Percentiles rank a stretch among this genome's conserved stretches.
Evolutionary conservation across 805 yeast genomes (phyloP).

Genomic region (Torulaspora franciscae): DNA sequence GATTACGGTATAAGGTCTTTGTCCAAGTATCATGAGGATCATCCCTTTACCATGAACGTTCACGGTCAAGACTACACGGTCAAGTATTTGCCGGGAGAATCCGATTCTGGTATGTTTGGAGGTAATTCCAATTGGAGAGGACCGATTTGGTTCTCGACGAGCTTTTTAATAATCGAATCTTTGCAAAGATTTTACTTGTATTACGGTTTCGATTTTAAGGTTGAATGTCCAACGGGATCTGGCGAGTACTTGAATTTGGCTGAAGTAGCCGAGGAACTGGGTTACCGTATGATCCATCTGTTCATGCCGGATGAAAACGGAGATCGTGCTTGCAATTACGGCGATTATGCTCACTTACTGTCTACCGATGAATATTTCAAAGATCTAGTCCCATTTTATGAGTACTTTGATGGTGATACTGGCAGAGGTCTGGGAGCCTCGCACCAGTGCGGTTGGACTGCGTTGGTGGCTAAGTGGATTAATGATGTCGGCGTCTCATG

Average conservation of each 20-base stretch:
- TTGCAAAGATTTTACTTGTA: conserved; percentile 81
- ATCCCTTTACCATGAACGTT: conserved; percentile 82
- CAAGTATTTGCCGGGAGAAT: conserved; percentile 78
- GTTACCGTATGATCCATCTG: conserved; percentile 74
- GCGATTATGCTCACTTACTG: conserved; percentile 51
- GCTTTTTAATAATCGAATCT: conserved; percentile 78
- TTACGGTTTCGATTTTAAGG: conserved; percentile 79
- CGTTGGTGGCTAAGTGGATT: conserved; percentile 84
- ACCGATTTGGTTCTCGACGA: conserved; percentile 95
- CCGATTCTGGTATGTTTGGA: conserved; percentile 90
- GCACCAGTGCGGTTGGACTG: conserved; percentile 97
- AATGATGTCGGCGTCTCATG: conserved; percentile 77
- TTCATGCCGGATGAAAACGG: conserved; percentile 66
- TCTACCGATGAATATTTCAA: conserved; percentile 64
- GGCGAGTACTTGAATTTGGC: conserved; percentile 74
- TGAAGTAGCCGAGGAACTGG: conserved; percentile 85
- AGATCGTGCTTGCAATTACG: conserved; percentile 76
- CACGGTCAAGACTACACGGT: conserved; percentile 68
- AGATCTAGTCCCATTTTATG: conserved; percentile 75
- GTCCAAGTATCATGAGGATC: conserved; percentile 76
- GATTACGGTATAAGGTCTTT: conserved; percentile 82
- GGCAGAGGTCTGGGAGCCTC: conserved; percentile 92
- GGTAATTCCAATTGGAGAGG: conserved; percentile 98
- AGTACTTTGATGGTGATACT: conserved; percentile 89
- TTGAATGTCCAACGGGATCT: conserved; percentile 83